These are phyloP conservation scores for Fusarium phyllophilum DNA, from an alignment of 2,329 filamentous ascomycete species.

Conservation along the genomic window DNA sequence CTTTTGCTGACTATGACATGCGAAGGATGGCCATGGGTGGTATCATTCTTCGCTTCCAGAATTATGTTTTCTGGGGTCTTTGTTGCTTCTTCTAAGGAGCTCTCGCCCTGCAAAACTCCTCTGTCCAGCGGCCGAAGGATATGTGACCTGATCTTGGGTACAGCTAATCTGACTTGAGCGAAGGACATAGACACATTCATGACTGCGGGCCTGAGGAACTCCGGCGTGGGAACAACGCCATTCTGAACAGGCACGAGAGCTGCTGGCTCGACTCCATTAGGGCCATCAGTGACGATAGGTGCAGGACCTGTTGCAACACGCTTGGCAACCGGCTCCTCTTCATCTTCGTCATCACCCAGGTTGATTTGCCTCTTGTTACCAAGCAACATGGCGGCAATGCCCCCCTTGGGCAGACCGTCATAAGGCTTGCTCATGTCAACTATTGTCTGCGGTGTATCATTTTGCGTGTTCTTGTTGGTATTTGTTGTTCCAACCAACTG, in stretches of 20 bases:
- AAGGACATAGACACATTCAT: slow-evolving; percentile 83
- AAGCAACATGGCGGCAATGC: slow-evolving; percentile 83
- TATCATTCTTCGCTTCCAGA: slow-evolving; percentile 88
- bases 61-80: slow-evolving; percentile 76
- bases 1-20: slow-evolving; percentile 84
- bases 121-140: slow-evolving; percentile 85
- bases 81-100: slow-evolving; percentile 67
- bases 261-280: slow-evolving; percentile 82
- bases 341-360: slow-evolving; percentile 79
- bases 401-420: slow-evolving; percentile 90
- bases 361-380: slow-evolving; percentile 92
- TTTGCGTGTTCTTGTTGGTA: slow-evolving; percentile 68
- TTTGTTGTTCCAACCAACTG: slow-evolving; percentile 83
- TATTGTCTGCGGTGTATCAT: slow-evolving; percentile 81
- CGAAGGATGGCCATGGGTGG: slow-evolving; percentile 81
- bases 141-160: slow-evolving; percentile 85
- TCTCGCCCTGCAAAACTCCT: slow-evolving; percentile 64
- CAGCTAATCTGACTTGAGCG: slow-evolving; percentile 85
- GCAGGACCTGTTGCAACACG: slow-evolving; percentile 73
- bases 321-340: slow-evolving; percentile 65
- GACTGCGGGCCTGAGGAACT: slow-evolving; percentile 88
- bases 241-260: slow-evolving; percentile 67
- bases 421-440: slow-evolving; percentile 94
- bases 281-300: slow-evolving; percentile 78
- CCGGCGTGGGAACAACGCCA: slow-evolving; percentile 76